Evolutionary conservation across 2,329 filamentous ascomycete genomes (phyloP).

Genomic region (Ophiostoma ips): DNA sequence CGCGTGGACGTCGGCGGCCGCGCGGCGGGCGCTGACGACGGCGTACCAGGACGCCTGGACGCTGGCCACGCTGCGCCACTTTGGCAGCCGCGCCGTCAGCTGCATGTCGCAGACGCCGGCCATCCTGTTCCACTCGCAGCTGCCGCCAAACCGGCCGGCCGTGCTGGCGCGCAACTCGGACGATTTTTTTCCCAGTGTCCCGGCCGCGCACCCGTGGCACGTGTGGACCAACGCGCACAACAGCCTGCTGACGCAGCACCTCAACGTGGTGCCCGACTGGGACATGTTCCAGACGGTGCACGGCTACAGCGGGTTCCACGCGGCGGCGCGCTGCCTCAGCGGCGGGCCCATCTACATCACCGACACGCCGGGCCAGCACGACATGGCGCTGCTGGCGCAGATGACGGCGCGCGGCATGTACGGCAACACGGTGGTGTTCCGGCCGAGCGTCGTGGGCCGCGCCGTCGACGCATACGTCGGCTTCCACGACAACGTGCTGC

Average conservation of each 20-base stretch:
- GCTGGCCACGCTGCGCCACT: constrained; percentile 61
- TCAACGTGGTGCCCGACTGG: constrained; percentile 79
- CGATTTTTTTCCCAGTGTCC: constrained; percentile 79
- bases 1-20: constrained; percentile 50
- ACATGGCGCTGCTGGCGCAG: constrained; percentile 59
- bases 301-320: constrained; percentile 69
- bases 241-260: constrained; percentile 62
- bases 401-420: constrained; percentile 64
- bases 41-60: constrained; percentile 81
- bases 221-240: constrained; percentile 92
- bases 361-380: constrained; percentile 71
- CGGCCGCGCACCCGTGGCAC: constrained; percentile 81
- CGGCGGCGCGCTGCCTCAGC: constrained; percentile 75
- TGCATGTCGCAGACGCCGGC: constrained; percentile 92
- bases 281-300: constrained; percentile 56
- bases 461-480: constrained; percentile 58
- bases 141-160: constrained; percentile 60
- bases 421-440: constrained; percentile 65
- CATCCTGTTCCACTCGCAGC: constrained; percentile 70
- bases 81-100: constrained; percentile 65
- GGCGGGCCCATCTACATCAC: constrained; percentile 94
- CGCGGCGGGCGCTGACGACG: constrained; percentile 56
- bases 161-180: constrained; percentile 75
- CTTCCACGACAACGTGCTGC: constrained; percentile 58
- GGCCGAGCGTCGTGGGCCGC: constrained; percentile 62